Conservation (phyloP, 2,329 filamentous ascomycete species). For the Aurifilum marmelostoma region DNA sequence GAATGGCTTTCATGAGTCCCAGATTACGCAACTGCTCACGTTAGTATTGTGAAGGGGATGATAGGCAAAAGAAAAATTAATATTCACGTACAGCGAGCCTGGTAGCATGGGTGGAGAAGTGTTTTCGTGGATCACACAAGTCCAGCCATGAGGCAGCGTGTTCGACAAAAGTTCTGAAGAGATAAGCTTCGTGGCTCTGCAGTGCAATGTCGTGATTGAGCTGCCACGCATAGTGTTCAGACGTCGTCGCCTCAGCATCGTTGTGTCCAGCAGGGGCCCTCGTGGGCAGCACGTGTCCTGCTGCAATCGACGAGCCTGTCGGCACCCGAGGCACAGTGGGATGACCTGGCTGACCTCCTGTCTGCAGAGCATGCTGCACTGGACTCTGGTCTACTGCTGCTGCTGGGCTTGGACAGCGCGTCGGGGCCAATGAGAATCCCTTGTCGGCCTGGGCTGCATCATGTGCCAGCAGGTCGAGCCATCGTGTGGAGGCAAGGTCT, state of each 20-base stretch:
- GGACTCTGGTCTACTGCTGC: slow-evolving; percentile 1
- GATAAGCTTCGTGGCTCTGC: slow-evolving; percentile 3
- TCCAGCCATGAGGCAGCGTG: slow-evolving; percentile 32
- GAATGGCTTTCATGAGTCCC: slow-evolving; percentile 32
- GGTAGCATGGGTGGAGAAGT: slow-evolving; percentile 40
- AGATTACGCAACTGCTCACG: slow-evolving; percentile 48
- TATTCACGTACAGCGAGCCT: slow-evolving; percentile 34
- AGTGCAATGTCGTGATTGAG: slow-evolving; percentile 16
- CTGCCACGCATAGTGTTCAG: slow-evolving; percentile 18
- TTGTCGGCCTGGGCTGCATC: slow-evolving; percentile 40
- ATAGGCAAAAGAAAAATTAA: no score
- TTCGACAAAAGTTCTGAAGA: slow-evolving; percentile 17
- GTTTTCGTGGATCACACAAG: slow-evolving; percentile 39
- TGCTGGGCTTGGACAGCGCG: slow-evolving; percentile 22
- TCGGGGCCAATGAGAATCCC: slow-evolving; percentile 36
- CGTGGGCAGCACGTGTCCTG: not conserved
- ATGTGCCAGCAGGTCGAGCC: slow-evolving; percentile 38
- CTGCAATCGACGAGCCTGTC: no score
- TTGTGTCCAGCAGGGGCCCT: not conserved
- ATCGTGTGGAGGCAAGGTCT: slow-evolving; percentile 38
- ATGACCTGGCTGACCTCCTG: not conserved
- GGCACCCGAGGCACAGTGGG: not conserved
- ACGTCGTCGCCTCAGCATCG: not conserved
- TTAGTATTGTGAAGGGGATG: not conserved
- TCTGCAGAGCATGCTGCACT: not conserved